phyloP scores from a whole-genome alignment of 2,329 filamentous ascomycete species.

The Colletotrichum sp. region DNA sequence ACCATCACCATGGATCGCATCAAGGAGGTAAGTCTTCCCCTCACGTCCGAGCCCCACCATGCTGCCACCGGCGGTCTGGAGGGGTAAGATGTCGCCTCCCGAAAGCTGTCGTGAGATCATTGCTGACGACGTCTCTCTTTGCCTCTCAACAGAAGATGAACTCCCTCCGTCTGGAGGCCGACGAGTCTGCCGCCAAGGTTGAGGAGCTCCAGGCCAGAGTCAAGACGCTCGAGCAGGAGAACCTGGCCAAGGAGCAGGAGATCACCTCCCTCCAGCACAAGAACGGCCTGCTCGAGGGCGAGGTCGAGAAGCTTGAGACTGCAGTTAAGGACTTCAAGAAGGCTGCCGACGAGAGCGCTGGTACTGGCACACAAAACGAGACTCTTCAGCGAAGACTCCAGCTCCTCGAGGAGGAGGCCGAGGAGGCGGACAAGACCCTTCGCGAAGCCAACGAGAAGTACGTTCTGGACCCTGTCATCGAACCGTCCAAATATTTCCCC shows the following conservation, averaged over 20 bases:
- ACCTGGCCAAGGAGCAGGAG: constrained; percentile 95
- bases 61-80: constrained; percentile 20
- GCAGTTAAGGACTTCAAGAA: constrained; percentile 88
- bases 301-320: constrained; percentile 91
- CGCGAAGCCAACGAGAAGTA: constrained; percentile 99
- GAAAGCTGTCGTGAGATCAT: constrained; percentile 10
- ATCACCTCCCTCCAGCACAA: constrained; percentile 96
- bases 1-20: constrained; percentile 76
- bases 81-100: constrained; percentile 22
- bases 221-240: constrained; percentile 93
- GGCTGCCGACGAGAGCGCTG: constrained; percentile 81
- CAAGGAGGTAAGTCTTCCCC: constrained; percentile 75
- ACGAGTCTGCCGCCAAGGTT: constrained; percentile 79
- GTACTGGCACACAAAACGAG: constrained; percentile 88
- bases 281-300: constrained; percentile 86
- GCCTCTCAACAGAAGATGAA: constrained; percentile 80
- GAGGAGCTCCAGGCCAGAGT: constrained; percentile 88
- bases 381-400: constrained; percentile 89
- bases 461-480: constrained; percentile 38
- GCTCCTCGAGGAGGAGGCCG: constrained; percentile 96
- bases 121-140: constrained; percentile 17
- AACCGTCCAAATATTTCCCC: constrained; percentile 8
- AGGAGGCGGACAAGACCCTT: constrained; percentile 94
- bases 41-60: constrained; percentile 31
- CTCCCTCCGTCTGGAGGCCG: constrained; percentile 91